Evolutionary conservation across 2,329 filamentous ascomycete genomes (phyloP).

Genomic region (Calcarisporium arbuscula): DNA sequence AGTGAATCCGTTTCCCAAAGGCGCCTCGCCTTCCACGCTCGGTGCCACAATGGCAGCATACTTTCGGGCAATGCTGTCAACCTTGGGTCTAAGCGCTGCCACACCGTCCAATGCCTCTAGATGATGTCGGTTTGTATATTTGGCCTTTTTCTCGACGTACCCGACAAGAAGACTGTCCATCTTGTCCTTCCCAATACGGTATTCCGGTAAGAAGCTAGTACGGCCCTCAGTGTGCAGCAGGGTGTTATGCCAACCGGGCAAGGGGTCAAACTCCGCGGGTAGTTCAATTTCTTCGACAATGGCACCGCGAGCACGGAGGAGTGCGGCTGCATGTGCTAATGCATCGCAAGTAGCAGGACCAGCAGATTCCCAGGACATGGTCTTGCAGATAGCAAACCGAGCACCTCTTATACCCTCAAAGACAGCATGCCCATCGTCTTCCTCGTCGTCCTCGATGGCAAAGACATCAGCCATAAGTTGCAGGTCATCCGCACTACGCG

Average conservation of each 20-base stretch:
- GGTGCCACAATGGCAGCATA: conserved; percentile 54
- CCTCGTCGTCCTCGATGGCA: conserved; percentile 43
- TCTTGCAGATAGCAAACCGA: conserved; percentile 49
- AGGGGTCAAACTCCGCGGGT: conserved; percentile 38
- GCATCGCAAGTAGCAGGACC: conserved; percentile 37
- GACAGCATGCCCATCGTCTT: conserved; percentile 5
- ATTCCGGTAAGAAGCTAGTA: conserved; percentile 47
- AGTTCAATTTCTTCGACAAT: conserved; percentile 50
- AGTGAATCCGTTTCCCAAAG: conserved; percentile 43
- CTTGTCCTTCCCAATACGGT: conserved; percentile 38
- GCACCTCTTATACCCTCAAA: conserved; percentile 35
- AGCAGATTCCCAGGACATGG: conserved; percentile 43
- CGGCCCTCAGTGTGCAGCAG: conserved; percentile 47
- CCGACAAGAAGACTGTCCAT: conserved; percentile 37
- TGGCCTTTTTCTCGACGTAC: conserved; percentile 43
- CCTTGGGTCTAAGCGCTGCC: conserved; percentile 44
- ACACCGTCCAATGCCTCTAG: conserved; percentile 48
- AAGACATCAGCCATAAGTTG: conserved; percentile 49
- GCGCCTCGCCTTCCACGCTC: conserved; percentile 54
- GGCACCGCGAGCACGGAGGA: conserved; percentile 42
- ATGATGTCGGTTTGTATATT: conserved; percentile 38
- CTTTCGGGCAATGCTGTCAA: conserved; percentile 43
- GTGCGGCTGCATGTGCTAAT: conserved; percentile 29
- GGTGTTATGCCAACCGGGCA: conserved; percentile 45
- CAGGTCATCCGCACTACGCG: conserved; percentile 52